phyloP scores from a whole-genome alignment of 768 basidiomycete genomes.

The Agrocybe pediades region DNA sequence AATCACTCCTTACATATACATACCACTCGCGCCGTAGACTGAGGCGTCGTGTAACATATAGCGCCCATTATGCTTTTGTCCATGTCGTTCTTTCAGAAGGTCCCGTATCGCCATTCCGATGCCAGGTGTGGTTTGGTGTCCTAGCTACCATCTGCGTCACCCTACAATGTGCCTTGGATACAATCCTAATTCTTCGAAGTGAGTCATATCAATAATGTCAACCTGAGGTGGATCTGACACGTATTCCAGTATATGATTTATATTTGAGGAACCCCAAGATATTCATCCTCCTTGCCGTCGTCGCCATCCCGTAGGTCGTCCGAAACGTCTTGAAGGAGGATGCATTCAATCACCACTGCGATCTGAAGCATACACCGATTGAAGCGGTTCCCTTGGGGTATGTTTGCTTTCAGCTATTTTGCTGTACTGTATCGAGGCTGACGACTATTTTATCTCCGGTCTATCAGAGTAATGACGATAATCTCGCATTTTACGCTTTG shows the following conservation, averaged over 20 bases:
- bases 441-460: neutral
- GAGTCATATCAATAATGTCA: neutral
- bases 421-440: neutral
- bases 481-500: conserved; percentile 7
- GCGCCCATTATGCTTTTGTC: conserved; percentile 6
- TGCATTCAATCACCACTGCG: conserved; percentile 7
- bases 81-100: conserved; percentile 2
- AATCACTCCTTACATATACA: neutral
- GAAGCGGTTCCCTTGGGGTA: conserved; percentile 8
- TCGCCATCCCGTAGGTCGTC: neutral
- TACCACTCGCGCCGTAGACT: neutral
- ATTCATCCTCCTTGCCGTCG: conserved; percentile 1
- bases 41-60: neutral
- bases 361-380: conserved; percentile 2
- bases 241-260: conserved; percentile 7
- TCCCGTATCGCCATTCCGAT: neutral
- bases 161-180: conserved; percentile 1
- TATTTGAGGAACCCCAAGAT: conserved; percentile 7
- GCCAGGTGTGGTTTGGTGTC: conserved; percentile 7
- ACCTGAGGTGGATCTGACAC: neutral
- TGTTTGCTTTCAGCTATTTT: neutral
- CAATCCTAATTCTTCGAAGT: conserved; percentile 8
- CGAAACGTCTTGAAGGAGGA: neutral
- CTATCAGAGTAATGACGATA: neutral
- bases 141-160: neutral